Conservation (phyloP, 345 rosid genomes). For the Lepidium aucheri region DNA sequence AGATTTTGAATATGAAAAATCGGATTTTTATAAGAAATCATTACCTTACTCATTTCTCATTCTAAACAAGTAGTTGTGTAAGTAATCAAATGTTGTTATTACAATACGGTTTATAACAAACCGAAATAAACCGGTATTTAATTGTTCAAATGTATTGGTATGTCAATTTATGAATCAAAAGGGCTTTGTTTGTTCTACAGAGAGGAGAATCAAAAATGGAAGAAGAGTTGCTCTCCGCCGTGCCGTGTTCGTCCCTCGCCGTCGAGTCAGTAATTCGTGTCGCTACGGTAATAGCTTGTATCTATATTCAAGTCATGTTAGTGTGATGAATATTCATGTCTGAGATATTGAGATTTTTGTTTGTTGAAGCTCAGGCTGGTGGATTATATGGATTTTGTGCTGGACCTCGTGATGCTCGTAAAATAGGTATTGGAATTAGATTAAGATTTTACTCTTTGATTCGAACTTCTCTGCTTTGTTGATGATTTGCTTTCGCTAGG, state of each 20-base stretch:
- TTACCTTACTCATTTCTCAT: background rate
- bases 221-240: conserved; percentile 36
- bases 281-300: conserved; percentile 35
- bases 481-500: conserved; percentile 31
- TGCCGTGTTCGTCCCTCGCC: conserved; percentile 79
- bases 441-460: background rate
- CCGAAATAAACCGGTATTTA: conserved; percentile 6
- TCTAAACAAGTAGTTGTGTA: background rate
- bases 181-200: background rate
- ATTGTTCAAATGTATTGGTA: background rate
- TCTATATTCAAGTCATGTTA: background rate
- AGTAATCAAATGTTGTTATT: background rate
- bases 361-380: conserved; percentile 47
- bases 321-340: background rate
- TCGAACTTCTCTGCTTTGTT: background rate
- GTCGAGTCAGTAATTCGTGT: conserved; percentile 57
- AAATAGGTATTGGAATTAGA: conserved; percentile 29
- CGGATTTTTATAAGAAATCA: conserved; percentile 29
- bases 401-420: conserved; percentile 57
- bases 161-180: background rate
- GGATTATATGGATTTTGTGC: conserved; percentile 63
- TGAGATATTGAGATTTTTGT: background rate
- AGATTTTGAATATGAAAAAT: conserved; percentile 28
- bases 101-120: background rate
- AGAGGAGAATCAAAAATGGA: conserved; percentile 38